A percentile compares a stretch with the other conserved stretches of the same genome.
Conservation (phyloP, 768 basidiomycete genomes). For the Tulasnella sp. region DNA sequence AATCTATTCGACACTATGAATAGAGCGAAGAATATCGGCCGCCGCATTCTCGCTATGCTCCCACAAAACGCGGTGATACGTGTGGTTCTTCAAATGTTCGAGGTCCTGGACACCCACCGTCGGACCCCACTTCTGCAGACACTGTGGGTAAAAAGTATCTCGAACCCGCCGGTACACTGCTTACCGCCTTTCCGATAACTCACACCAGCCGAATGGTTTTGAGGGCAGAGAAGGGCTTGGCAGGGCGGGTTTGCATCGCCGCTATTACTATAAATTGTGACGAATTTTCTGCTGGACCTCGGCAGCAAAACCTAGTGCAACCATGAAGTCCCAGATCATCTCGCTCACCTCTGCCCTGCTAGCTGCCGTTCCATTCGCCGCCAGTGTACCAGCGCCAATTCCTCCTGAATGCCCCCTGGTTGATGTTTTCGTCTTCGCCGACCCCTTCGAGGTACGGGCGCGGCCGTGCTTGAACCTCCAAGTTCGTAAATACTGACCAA, state of each 20-base stretch:
- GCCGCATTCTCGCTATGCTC: not conserved
- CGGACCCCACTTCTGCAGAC: not conserved
- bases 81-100: not conserved
- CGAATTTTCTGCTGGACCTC: not conserved
- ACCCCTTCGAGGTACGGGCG: not conserved
- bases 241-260: not conserved
- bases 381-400: not conserved
- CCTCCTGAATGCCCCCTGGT: not conserved
- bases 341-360: not conserved
- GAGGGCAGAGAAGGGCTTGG: not conserved
- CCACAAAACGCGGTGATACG: not conserved
- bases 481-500: not conserved
- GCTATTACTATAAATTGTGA: not conserved
- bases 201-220: not conserved
- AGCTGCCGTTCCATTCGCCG: not conserved
- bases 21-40: too few species aligned
- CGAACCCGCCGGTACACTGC: not conserved
- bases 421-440: not conserved
- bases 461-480: not conserved
- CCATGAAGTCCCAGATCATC: not conserved
- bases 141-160: not conserved
- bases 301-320: not conserved
- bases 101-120: not conserved
- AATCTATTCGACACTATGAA: too few species aligned
- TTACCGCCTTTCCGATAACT: not conserved